Conservation (phyloP, 129 eudicot genomes). For the Artemisia argyi region DNA sequence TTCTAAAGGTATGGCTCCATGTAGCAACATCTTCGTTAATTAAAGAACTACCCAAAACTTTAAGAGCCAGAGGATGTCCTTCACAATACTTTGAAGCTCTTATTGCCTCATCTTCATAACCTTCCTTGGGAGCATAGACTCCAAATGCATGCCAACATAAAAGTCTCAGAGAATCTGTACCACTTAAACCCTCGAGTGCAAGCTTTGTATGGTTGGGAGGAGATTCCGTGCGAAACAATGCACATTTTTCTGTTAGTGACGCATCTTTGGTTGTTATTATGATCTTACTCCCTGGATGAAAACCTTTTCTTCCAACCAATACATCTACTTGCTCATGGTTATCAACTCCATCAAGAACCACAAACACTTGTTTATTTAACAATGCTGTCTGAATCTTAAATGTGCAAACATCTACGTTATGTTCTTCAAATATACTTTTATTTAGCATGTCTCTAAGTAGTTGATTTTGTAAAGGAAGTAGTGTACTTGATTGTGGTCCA, state of each 20-base stretch:
- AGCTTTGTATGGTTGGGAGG: too few species aligned
- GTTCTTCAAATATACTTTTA: background rate
- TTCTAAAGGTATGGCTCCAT: too few species aligned
- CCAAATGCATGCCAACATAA: conserved; percentile 8
- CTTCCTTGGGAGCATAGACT: background rate
- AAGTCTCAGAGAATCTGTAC: too few species aligned
- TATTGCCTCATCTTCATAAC: background rate
- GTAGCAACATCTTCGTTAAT: background rate
- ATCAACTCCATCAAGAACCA: conserved; percentile 11
- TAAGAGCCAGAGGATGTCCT: conserved; percentile 33
- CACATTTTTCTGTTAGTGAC: too few species aligned
- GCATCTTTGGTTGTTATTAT: too few species aligned
- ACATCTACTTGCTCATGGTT: too few species aligned
- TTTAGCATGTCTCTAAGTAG: background rate
- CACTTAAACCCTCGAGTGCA: too few species aligned
- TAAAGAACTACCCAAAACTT: conserved; percentile 28
- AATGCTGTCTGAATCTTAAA: background rate
- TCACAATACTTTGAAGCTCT: conserved; percentile 17
- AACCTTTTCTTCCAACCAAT: too few species aligned
- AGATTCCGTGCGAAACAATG: too few species aligned
- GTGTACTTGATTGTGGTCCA: background rate
- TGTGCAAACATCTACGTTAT: conserved; percentile 9
- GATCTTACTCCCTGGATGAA: too few species aligned
- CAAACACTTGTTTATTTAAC: background rate
- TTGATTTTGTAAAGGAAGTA: conserved; percentile 1